A percentile compares a stretch with the other conserved stretches of the same genome.
Evolutionary conservation across 208 protist genomes (phyloP).

Genomic region (Porcisia deanei): DNA sequence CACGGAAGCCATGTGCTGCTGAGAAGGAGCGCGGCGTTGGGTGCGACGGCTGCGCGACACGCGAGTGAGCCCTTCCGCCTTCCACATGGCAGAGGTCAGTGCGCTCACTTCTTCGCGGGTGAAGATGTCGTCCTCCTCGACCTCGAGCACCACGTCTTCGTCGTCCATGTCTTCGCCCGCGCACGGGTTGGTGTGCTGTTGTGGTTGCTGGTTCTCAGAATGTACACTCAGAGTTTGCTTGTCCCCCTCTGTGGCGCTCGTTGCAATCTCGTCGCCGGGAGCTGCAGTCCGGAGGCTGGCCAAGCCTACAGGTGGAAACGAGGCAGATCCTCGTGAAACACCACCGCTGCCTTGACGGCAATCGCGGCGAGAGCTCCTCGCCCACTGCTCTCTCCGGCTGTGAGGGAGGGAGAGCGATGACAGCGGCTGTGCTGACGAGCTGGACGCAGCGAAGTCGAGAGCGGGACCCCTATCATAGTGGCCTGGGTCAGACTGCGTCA

Average conservation of each 20-base stretch:
- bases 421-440: neutral
- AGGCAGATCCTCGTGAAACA: neutral
- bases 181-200: neutral
- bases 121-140: conserved; percentile 15
- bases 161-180: conserved; percentile 5
- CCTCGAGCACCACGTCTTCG: neutral
- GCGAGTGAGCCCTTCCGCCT: conserved; percentile 27
- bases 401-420: neutral
- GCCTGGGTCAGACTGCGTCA: conserved; percentile 2
- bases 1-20: neutral
- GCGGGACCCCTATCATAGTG: neutral
- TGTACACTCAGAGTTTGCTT: neutral
- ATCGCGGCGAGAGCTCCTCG: neutral
- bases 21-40: neutral
- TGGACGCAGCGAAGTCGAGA: neutral
- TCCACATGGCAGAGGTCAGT: conserved; percentile 33
- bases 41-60: conserved; percentile 3
- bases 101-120: conserved; percentile 20
- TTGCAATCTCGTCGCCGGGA: neutral
- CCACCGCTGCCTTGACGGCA: neutral
- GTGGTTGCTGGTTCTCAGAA: neutral
- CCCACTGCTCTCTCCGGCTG: neutral
- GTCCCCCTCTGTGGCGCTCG: neutral
- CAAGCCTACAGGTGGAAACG: neutral
- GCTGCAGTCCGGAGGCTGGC: neutral